A percentile compares a stretch with the other conserved stretches of the same genome.
These are phyloP conservation scores for Aspergillus arachidicola DNA, from an alignment of 2,329 filamentous ascomycete genomes.

Conservation along the genomic window DNA sequence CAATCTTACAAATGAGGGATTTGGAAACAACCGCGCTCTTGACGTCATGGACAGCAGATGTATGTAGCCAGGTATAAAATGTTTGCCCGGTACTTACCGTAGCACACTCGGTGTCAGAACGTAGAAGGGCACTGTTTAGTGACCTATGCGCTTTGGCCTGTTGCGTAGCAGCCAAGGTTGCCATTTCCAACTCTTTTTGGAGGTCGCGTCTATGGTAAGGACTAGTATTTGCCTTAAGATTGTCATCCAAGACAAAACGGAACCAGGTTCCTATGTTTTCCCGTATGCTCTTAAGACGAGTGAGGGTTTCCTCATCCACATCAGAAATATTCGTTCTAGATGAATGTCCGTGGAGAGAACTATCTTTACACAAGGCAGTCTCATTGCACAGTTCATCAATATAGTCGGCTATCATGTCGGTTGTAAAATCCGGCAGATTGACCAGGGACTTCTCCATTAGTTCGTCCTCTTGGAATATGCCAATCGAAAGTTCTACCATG, in stretches of 20 bases:
- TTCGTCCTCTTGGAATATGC: background rate
- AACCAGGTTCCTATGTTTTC: background rate
- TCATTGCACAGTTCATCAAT: background rate
- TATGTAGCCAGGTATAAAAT: slow-evolving; percentile 1
- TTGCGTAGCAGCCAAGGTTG: background rate
- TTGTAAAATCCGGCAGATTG: background rate
- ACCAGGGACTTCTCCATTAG: background rate
- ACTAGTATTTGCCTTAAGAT: background rate
- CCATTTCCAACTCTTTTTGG: background rate
- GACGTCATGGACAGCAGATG: background rate
- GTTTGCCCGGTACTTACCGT: background rate
- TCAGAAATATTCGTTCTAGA: too few relatives aligned
- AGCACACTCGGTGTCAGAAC: background rate
- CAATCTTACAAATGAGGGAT: background rate
- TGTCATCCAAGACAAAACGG: background rate
- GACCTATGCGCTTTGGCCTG: background rate
- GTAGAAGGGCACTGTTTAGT: background rate
- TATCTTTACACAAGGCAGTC: too few relatives aligned
- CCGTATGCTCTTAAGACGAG: background rate
- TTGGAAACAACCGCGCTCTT: background rate
- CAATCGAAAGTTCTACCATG: background rate
- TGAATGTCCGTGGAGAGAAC: too few relatives aligned
- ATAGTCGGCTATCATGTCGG: background rate
- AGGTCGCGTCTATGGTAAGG: background rate
- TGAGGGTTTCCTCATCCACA: too few relatives aligned